A percentile compares a stretch with the other conserved stretches of the same genome.
phyloP scores from a whole-genome alignment of 2,329 filamentous ascomycete genomes.

The Aplosporella prunicola region DNA sequence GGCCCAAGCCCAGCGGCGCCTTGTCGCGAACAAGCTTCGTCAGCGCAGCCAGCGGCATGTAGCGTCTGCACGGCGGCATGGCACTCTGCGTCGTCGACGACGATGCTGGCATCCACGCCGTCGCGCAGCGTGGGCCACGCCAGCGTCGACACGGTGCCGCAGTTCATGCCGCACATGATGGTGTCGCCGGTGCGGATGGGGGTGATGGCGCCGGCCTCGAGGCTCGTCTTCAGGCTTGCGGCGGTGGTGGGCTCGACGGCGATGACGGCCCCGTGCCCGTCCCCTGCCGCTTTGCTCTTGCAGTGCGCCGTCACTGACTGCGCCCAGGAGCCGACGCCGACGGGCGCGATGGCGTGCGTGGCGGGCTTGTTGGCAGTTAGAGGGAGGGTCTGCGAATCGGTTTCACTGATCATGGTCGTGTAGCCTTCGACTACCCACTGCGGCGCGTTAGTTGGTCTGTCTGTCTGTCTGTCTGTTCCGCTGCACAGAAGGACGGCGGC shows the following conservation, averaged over 20 bases:
- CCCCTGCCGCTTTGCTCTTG: conserved; percentile 37
- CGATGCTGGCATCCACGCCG: conserved; percentile 52
- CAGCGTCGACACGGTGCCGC: conserved; percentile 56
- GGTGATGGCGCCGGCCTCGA: conserved; percentile 40
- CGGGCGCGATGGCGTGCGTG: conserved; percentile 51
- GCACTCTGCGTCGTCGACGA: conserved; percentile 53
- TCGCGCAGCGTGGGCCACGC: conserved; percentile 53
- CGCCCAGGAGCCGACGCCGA: conserved; percentile 64
- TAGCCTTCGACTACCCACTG: conserved; percentile 73
- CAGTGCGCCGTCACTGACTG: conserved; percentile 59
- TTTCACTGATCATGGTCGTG: conserved; percentile 59
- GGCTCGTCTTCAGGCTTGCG: conserved; percentile 47
- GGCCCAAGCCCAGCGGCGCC: conserved; percentile 28
- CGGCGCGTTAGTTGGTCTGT: conserved; percentile 9
- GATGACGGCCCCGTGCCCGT: conserved; percentile 38
- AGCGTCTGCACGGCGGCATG: conserved; percentile 52
- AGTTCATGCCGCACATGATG: conserved; percentile 68
- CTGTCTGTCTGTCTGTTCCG: background rate
- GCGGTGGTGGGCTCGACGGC: conserved; percentile 62
- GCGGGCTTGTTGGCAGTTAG: conserved; percentile 26
- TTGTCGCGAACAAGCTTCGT: conserved; percentile 33
- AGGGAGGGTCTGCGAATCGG: conserved; percentile 50
- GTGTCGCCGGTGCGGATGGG: conserved; percentile 49
- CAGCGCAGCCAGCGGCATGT: conserved; percentile 44
- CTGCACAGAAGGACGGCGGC: conserved; percentile 6